A percentile compares a stretch with the other conserved stretches of the same genome.
Conservation (phyloP, 306 rosid genomes). For the Citrullus amarus region DNA sequence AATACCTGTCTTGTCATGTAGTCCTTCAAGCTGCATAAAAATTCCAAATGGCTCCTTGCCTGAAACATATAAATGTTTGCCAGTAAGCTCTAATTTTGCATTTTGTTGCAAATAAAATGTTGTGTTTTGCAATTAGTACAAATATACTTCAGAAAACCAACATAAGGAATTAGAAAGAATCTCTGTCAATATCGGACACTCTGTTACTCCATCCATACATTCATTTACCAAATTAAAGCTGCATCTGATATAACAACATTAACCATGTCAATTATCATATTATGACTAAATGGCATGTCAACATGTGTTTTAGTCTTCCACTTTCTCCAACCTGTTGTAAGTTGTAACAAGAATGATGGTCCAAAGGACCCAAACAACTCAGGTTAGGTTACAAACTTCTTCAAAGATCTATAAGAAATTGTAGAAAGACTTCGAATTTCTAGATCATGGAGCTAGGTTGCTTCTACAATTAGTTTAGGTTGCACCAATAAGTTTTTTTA, state of each 20-base stretch:
- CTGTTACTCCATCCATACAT: neutral
- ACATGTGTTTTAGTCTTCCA: neutral
- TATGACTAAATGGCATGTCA: neutral
- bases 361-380: neutral
- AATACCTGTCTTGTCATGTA: slow-evolving; percentile 53
- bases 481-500: neutral
- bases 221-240: neutral
- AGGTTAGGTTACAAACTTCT: neutral
- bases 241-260: neutral
- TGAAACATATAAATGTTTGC: slow-evolving; percentile 13
- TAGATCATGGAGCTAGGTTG: neutral
- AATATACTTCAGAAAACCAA: neutral
- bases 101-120: neutral
- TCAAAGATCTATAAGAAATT: neutral
- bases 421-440: neutral
- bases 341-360: neutral
- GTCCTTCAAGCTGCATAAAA: slow-evolving; percentile 70
- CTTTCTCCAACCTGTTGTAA: neutral
- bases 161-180: neutral
- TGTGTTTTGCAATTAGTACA: too few relatives aligned
- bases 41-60: slow-evolving; percentile 65
- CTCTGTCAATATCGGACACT: neutral
- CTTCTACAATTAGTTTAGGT: neutral
- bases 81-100: neutral
- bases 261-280: neutral